A percentile compares a stretch with the other conserved stretches of the same genome.
Evolutionary conservation across 495 filamentous ascomycete genomes (phyloP).

Genomic region (Trichoderma gamsii): DNA sequence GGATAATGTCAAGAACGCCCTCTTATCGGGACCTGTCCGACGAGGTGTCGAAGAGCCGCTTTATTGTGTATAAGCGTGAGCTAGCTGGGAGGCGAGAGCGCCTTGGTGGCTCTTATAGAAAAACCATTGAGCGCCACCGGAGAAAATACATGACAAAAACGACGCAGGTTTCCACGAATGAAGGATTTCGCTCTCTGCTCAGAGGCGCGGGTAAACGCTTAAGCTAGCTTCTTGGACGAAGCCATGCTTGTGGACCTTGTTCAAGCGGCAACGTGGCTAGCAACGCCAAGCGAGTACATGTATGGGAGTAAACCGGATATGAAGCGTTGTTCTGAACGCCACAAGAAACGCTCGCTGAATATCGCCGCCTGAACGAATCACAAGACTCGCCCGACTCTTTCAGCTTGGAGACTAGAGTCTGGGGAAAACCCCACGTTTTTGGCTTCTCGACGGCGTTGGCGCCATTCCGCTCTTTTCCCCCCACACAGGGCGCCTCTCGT

Average conservation of each 20-base stretch:
- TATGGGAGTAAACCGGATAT: slow-evolving; percentile 8
- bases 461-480: background rate
- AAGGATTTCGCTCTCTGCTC: background rate
- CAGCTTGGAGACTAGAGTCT: background rate
- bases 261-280: background rate
- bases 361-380: background rate
- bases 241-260: background rate
- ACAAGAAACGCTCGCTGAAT: background rate
- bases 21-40: slow-evolving; percentile 6
- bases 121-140: slow-evolving; percentile 13
- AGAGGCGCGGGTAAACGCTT: background rate
- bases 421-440: slow-evolving; percentile 9
- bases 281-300: background rate
- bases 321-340: background rate
- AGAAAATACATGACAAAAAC: background rate
- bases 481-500: background rate
- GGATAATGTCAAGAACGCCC: background rate
- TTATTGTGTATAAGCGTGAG: background rate
- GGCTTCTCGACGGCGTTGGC: background rate
- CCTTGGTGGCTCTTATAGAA: background rate
- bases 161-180: background rate
- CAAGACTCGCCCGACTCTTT: background rate
- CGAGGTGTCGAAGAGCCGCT: background rate
- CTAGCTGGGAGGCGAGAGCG: background rate
- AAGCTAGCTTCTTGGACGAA: background rate